phyloP scores from a whole-genome alignment of 2,329 filamentous ascomycete genomes.

The Ilyonectria robusta region DNA sequence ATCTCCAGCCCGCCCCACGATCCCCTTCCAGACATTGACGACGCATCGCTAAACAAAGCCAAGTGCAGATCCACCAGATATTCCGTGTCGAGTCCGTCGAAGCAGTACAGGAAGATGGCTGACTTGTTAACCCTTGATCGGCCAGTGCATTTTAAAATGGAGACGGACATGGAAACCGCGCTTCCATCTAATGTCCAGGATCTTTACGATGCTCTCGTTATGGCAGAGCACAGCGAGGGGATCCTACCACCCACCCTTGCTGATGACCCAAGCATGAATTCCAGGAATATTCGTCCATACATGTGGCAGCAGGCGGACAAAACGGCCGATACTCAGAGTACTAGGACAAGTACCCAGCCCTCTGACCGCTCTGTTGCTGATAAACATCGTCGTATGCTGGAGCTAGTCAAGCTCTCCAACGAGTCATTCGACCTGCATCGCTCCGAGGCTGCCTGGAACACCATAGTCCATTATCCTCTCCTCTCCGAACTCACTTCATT shows the following conservation, averaged over 20 bases:
- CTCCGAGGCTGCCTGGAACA: constrained; percentile 28
- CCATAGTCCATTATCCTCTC: constrained; percentile 15
- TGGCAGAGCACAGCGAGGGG: constrained; percentile 6
- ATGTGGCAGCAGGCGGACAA: constrained; percentile 17
- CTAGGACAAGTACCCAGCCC: background rate
- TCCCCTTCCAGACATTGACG: background rate
- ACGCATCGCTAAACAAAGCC: constrained; percentile 1
- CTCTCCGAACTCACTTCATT: constrained; percentile 9
- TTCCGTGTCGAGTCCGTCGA: constrained; percentile 19
- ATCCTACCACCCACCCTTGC: constrained; percentile 15
- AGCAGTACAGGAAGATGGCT: constrained; percentile 8
- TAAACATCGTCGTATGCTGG: constrained; percentile 8
- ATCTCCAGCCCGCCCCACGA: background rate
- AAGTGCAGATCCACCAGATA: constrained; percentile 1
- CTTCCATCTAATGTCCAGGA: constrained; percentile 20
- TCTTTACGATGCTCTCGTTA: constrained; percentile 7
- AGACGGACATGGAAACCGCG: constrained; percentile 2
- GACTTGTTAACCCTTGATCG: constrained; percentile 9
- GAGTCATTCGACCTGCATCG: constrained; percentile 15
- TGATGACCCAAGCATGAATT: background rate
- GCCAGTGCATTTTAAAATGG: constrained; percentile 10
- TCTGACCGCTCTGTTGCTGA: constrained; percentile 3
- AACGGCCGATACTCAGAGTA: background rate
- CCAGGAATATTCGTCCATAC: background rate
- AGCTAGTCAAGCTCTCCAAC: constrained; percentile 13